These are phyloP conservation scores for Chernovozyma aurita DNA, from an alignment of 1,139 yeast species.

Conservation along the genomic window DNA sequence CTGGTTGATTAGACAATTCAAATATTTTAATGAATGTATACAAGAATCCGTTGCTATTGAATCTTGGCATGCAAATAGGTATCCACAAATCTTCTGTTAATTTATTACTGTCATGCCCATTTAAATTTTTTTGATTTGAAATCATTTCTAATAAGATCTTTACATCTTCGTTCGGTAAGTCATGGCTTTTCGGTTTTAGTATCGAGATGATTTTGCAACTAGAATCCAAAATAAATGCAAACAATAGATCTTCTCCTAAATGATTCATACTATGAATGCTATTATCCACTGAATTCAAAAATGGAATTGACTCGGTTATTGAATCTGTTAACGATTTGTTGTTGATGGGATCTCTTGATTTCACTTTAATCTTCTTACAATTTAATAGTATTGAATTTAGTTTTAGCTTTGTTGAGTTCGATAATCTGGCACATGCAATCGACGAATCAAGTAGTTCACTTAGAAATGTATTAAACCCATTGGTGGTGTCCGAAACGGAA, in stretches of 20 bases:
- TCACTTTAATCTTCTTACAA: constrained; percentile 18
- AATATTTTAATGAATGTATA: constrained; percentile 73
- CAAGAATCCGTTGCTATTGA: constrained; percentile 82
- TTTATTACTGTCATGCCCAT: constrained; percentile 9
- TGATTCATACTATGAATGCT: neutral
- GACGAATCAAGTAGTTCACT: constrained; percentile 25
- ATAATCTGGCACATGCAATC: constrained; percentile 27
- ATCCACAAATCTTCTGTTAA: constrained; percentile 77
- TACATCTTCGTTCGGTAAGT: constrained; percentile 28
- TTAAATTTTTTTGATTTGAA: constrained; percentile 16
- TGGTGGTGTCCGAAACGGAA: constrained; percentile 2
- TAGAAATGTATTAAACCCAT: constrained; percentile 24
- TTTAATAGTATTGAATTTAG: constrained; percentile 25
- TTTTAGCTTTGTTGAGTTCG: constrained; percentile 31
- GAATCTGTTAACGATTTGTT: neutral
- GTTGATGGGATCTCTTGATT: constrained; percentile 5
- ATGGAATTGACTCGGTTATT: constrained; percentile 3
- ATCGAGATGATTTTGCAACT: constrained; percentile 23
- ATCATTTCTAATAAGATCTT: constrained; percentile 27
- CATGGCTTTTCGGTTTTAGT: constrained; percentile 34
- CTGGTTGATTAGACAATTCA: constrained; percentile 25
- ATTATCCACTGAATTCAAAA: neutral
- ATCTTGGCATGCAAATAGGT: constrained; percentile 88
- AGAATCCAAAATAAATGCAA: constrained; percentile 23
- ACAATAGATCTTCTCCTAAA: constrained; percentile 26